Percentiles rank a stretch among this genome's conserved stretches.
These are phyloP conservation scores for Pseudevernia furfuracea DNA, from an alignment of 495 filamentous ascomycete genomes.

Conservation along the genomic window DNA sequence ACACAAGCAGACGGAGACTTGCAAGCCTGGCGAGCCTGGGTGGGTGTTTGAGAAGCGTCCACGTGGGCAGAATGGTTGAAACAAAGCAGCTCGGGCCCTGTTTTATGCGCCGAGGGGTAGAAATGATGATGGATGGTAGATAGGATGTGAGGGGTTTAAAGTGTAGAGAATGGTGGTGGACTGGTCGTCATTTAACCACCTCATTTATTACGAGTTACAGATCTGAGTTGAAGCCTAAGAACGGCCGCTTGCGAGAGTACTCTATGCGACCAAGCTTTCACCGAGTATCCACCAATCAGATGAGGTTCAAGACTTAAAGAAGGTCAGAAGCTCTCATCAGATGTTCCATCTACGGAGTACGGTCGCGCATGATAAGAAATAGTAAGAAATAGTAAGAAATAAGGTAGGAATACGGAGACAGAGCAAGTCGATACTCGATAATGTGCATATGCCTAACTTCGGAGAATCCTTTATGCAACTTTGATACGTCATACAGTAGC, in stretches of 20 bases:
- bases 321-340: conserved; percentile 6
- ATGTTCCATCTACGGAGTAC: conserved; percentile 1
- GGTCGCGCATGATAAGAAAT: background rate
- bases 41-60: background rate
- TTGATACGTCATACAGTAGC: background rate
- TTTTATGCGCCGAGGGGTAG: background rate
- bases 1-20: conserved; percentile 1
- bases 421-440: background rate
- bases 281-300: conserved; percentile 6
- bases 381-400: too few relatives aligned
- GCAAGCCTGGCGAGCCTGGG: background rate
- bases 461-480: background rate
- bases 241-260: conserved; percentile 4
- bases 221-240: conserved; percentile 10
- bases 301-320: background rate
- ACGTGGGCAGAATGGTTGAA: background rate
- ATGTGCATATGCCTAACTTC: background rate
- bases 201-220: too few relatives aligned
- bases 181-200: background rate
- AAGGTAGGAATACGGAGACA: too few relatives aligned
- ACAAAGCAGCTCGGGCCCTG: background rate
- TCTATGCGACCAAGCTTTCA: conserved; percentile 12
- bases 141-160: background rate
- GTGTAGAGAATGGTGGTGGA: background rate
- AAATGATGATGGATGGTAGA: background rate